Conservation (phyloP, 2,329 filamentous ascomycete genomes). For the Aspergillus clavatus region DNA sequence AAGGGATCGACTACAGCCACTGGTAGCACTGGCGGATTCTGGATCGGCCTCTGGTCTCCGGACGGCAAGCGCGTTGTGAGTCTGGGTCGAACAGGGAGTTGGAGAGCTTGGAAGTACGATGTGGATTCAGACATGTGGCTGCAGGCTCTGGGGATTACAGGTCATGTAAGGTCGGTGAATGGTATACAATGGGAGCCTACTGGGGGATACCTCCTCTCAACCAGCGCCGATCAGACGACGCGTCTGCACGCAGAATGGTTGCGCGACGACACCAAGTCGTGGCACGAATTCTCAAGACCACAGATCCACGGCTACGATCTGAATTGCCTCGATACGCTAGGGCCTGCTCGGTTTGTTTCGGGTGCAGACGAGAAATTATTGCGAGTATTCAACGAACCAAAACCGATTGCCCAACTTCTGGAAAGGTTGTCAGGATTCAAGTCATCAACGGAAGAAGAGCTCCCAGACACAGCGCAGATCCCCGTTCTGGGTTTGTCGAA, state of each 20-base stretch:
- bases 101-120: conserved; percentile 76
- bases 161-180: conserved; percentile 76
- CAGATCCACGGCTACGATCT: conserved; percentile 98
- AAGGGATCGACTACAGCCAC: conserved; percentile 96
- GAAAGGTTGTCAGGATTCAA: conserved; percentile 61
- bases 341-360: conserved; percentile 73
- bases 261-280: conserved; percentile 52
- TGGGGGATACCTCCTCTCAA: conserved; percentile 82
- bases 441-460: conserved; percentile 33
- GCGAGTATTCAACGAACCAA: conserved; percentile 87
- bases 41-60: conserved; percentile 90
- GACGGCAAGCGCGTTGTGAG: conserved; percentile 70
- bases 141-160: conserved; percentile 71
- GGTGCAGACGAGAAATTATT: conserved; percentile 98
- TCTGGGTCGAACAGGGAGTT: conserved; percentile 86
- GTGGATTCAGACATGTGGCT: conserved; percentile 62
- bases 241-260: conserved; percentile 79
- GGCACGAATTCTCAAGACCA: conserved; percentile 93
- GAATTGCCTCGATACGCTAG: conserved; percentile 82
- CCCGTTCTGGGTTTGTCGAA: conserved; percentile 93
- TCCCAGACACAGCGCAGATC: conserved; percentile 89
- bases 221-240: conserved; percentile 88
- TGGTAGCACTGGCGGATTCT: conserved; percentile 92
- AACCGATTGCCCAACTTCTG: conserved; percentile 72
- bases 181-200: conserved; percentile 78